These are phyloP conservation scores for Tilletia walkeri DNA, from an alignment of 1,284 basidiomycete genomes.

Conservation along the genomic window DNA sequence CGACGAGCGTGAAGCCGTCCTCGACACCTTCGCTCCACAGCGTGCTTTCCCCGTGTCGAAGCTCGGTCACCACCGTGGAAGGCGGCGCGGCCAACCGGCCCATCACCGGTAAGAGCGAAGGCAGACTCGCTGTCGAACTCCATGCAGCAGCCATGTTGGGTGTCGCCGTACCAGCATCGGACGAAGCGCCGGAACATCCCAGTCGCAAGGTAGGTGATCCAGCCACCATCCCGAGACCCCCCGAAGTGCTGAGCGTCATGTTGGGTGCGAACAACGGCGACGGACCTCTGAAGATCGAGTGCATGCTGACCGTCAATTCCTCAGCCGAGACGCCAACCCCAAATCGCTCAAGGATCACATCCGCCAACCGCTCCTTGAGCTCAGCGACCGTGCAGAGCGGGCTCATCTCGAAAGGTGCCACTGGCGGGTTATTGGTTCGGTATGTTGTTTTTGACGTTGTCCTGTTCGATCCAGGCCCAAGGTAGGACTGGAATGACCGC, in stretches of 20 bases:
- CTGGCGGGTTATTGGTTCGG: neutral
- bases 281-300: neutral
- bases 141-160: conserved; percentile 9
- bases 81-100: neutral
- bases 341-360: conserved; percentile 10
- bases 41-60: conserved; percentile 4
- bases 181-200: neutral
- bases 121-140: conserved; percentile 13
- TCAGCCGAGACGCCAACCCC: conserved; percentile 2
- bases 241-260: neutral
- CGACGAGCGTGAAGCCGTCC: conserved; percentile 17
- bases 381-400: neutral
- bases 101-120: conserved; percentile 4
- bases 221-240: neutral
- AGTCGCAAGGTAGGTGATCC: neutral
- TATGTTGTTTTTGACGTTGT: too few relatives aligned
- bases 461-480: neutral
- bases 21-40: conserved; percentile 16
- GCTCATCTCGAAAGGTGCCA: neutral
- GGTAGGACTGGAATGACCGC: neutral
- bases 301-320: conserved; percentile 12
- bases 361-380: conserved; percentile 14
- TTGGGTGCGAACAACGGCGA: neutral
- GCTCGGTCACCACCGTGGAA: conserved; percentile 11
- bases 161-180: conserved; percentile 1